Percentiles rank a stretch among this genome's conserved stretches.
phyloP scores from a whole-genome alignment of 1,284 basidiomycete species.

The Inonotus obliquus region DNA sequence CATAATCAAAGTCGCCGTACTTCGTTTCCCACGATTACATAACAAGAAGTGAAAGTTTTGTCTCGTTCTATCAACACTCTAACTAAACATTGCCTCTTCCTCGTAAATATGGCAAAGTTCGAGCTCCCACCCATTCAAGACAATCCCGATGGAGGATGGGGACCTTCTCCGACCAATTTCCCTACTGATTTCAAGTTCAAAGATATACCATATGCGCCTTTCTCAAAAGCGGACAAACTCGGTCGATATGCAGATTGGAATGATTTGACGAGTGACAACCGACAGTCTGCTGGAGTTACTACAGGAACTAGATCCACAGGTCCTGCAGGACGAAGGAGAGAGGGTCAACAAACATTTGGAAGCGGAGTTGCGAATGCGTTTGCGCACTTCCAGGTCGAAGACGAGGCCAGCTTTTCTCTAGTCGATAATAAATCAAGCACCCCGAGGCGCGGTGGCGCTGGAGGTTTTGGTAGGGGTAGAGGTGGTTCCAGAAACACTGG shows the following conservation, averaged over 20 bases:
- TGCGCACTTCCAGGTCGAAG: constrained; percentile 97
- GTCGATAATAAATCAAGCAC: constrained; percentile 82
- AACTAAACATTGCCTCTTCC: neutral
- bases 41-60: constrained; percentile 3
- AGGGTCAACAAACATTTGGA: constrained; percentile 67
- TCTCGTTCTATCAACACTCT: neutral
- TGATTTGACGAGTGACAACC: constrained; percentile 61
- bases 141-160: constrained; percentile 81
- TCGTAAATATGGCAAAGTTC: constrained; percentile 62
- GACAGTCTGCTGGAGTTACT: constrained; percentile 49
- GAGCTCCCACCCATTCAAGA: constrained; percentile 74
- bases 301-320: constrained; percentile 28
- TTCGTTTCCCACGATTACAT: constrained; percentile 12
- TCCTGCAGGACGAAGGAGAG: constrained; percentile 44
- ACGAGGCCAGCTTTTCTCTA: constrained; percentile 96
- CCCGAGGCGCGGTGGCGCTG: constrained; percentile 52
- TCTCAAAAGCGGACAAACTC: constrained; percentile 97
- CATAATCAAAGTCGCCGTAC: neutral
- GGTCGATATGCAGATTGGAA: constrained; percentile 99
- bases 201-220: constrained; percentile 94
- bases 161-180: constrained; percentile 69
- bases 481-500: constrained; percentile 40
- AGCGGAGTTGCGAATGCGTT: constrained; percentile 91
- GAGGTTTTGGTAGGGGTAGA: constrained; percentile 56
- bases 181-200: constrained; percentile 81